These are phyloP conservation scores for Tetraselmis chui DNA, from an alignment of 139 green algal genomes.

Conservation along the genomic window DNA sequence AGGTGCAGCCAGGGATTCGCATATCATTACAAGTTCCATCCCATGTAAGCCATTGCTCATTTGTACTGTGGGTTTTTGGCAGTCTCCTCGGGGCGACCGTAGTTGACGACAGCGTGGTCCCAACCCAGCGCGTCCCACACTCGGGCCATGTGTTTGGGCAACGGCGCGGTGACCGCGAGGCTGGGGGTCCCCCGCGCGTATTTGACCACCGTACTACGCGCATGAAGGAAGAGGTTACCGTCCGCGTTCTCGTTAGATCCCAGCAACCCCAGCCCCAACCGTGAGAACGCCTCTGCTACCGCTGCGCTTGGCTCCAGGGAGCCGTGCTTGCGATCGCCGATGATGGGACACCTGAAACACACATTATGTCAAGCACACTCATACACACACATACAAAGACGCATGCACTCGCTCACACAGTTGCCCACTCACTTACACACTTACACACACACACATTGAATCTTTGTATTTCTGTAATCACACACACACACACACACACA, in stretches of 20 bases:
- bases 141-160: background rate
- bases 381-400: too few species aligned
- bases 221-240: background rate
- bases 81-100: too few species aligned
- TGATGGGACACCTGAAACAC: background rate
- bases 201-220: background rate
- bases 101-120: background rate
- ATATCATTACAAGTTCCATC: too few species aligned
- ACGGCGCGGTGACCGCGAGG: background rate
- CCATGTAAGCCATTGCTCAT: too few species aligned
- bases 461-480: background rate
- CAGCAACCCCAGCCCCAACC: too few species aligned
- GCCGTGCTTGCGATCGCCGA: background rate
- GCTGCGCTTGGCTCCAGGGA: background rate
- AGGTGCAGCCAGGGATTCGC: too few species aligned
- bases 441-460: too few species aligned
- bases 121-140: background rate
- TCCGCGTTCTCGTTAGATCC: too few species aligned
- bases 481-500: background rate
- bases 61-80: too few species aligned
- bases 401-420: too few species aligned
- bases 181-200: background rate
- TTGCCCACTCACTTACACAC: too few species aligned
- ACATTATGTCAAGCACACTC: background rate
- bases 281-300: too few species aligned